Conservation (phyloP, 192 early-diverging fungal genomes). For the Coemansia sp. region DNA sequence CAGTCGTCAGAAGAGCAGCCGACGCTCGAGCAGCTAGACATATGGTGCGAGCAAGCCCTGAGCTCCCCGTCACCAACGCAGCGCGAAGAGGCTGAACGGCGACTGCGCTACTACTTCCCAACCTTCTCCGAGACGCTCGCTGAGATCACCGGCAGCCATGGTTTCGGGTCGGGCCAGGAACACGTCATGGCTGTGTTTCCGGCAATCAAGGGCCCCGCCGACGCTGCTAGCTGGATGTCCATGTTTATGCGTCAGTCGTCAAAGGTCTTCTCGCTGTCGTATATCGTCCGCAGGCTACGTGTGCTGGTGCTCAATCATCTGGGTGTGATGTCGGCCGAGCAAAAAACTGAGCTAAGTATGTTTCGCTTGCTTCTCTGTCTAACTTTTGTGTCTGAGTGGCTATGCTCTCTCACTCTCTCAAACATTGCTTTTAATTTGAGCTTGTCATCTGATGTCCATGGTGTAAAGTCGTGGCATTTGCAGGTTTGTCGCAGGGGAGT, state of each 20-base stretch:
- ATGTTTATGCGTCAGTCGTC: slow-evolving; percentile 49
- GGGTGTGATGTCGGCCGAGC: slow-evolving; percentile 31
- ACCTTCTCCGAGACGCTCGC: slow-evolving; percentile 68
- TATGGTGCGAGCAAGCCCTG: slow-evolving; percentile 63
- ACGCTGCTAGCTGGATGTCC: slow-evolving; percentile 44
- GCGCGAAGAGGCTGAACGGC: slow-evolving; percentile 65
- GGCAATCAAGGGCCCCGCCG: slow-evolving; percentile 49
- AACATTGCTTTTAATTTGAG: not conserved
- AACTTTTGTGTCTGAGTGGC: too few relatives aligned
- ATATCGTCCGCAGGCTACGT: slow-evolving; percentile 37
- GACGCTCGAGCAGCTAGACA: slow-evolving; percentile 52
- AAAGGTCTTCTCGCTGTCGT: slow-evolving; percentile 44
- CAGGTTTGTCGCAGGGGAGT: not conserved
- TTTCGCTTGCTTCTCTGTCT: slow-evolving; percentile 12
- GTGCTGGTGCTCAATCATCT: slow-evolving; percentile 52
- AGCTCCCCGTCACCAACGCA: slow-evolving; percentile 57
- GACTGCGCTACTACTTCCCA: slow-evolving; percentile 76
- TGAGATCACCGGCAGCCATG: slow-evolving; percentile 38
- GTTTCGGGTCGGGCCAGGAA: slow-evolving; percentile 30
- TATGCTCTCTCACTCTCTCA: not conserved
- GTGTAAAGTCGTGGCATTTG: not conserved
- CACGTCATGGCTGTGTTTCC: slow-evolving; percentile 50
- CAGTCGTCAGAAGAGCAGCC: slow-evolving; percentile 29
- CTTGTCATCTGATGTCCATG: slow-evolving; percentile 1
- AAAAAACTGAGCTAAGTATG: slow-evolving; percentile 48